phyloP scores from a whole-genome alignment of 176 grass and related monocot genomes.

The Eragrostis nindensis region DNA sequence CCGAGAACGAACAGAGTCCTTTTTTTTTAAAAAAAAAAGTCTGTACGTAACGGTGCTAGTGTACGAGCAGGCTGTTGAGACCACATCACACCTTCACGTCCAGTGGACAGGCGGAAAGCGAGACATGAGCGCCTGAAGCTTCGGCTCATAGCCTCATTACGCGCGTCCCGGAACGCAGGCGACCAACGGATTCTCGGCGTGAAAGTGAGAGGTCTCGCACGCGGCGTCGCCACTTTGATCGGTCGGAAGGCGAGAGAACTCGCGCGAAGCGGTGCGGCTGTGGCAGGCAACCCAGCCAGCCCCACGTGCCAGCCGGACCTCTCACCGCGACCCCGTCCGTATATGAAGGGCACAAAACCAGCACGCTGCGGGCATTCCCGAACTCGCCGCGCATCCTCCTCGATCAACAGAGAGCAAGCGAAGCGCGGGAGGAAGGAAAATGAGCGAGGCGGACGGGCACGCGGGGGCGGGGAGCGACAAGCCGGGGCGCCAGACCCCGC shows the following conservation, averaged over 20 bases:
- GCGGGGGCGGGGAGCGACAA: background rate
- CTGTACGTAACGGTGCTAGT: background rate
- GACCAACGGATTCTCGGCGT: background rate
- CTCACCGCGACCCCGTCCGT: background rate
- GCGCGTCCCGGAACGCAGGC: background rate
- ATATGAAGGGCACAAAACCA: background rate
- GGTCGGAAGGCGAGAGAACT: background rate
- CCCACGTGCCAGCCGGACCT: background rate
- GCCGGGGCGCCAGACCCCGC: conserved; percentile 4
- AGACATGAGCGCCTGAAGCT: background rate
- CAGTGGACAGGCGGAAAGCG: background rate
- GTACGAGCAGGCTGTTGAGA: background rate
- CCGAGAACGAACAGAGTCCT: background rate
- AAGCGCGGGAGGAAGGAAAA: background rate
- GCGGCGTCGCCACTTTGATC: background rate
- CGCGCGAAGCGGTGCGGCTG: conserved; percentile 23
- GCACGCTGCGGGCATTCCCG: background rate
- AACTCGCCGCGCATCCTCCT: too few relatives aligned
- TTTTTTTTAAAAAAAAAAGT: too few relatives aligned
- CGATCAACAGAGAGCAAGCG: background rate
- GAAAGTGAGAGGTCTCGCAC: background rate
- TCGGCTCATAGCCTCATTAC: background rate
- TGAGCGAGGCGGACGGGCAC: conserved; percentile 23
- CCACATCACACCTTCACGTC: background rate
- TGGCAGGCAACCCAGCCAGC: background rate